Percentiles rank a stretch among this genome's conserved stretches.
These are phyloP conservation scores for Colletotrichum sublineola DNA, from an alignment of 2,329 filamentous ascomycete species.

Conservation along the genomic window DNA sequence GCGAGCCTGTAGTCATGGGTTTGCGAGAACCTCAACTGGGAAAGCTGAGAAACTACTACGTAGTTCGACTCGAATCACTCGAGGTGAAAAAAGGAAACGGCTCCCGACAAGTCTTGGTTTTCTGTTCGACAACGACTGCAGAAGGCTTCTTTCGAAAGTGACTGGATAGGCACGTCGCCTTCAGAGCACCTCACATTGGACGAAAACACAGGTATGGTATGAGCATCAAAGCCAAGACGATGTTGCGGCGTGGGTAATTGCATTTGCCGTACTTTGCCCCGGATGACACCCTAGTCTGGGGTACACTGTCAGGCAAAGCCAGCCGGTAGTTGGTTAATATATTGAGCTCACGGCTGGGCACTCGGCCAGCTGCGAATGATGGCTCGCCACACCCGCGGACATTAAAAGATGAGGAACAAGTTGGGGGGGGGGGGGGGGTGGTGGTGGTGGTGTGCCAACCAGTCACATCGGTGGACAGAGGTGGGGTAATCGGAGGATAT, in stretches of 20 bases:
- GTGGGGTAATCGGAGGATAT: constrained; percentile 28
- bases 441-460: background rate
- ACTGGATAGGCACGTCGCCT: background rate
- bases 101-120: background rate
- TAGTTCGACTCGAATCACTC: background rate
- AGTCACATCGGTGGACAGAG: constrained; percentile 3
- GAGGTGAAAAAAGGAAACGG: background rate
- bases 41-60: no score
- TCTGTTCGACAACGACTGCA: background rate
- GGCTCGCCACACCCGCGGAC: no score
- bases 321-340: constrained; percentile 8
- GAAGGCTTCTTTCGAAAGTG: no score
- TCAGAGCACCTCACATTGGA: background rate
- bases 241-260: background rate
- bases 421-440: no score
- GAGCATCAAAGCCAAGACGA: background rate
- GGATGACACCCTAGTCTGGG: constrained; percentile 28
- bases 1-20: no score
- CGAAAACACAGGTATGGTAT: background rate
- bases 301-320: constrained; percentile 24
- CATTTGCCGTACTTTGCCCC: background rate
- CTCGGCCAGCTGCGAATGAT: background rate
- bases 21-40: no score
- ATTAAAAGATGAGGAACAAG: background rate
- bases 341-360: background rate